Evolutionary conservation across 495 filamentous ascomycete genomes (phyloP), one percentile per base, ranked within the genome.

Genomic region (Hapsidospora chrysogenum): DNA sequence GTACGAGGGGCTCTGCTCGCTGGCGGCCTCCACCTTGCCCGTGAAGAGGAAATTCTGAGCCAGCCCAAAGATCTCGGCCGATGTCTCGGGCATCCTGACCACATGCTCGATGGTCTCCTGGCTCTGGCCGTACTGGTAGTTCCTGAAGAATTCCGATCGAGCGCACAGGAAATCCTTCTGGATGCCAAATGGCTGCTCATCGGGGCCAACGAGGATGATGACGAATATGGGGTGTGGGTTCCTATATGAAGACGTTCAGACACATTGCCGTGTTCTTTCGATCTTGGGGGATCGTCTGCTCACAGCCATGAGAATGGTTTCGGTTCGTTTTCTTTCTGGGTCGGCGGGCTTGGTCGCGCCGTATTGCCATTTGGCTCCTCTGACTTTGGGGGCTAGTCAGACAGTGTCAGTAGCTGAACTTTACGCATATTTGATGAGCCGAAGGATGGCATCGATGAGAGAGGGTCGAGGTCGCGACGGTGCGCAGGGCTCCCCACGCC

Each of bases 21-120:
- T 28, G 14, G 40, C 51, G 3, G 59, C 51, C 17, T 54, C 61
- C 27, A 70, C 56, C 3, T 50, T 39, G 10, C 60, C 61, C 4
- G 61, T 69, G 42, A 56, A 71, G 9, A 71, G 42, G 43, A 60
- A 71, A 45, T 64, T 60, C 32, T 71, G 67, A 22, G 59, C 53
- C 17, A 57, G 59, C 13, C 60, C 61, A 31, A 71, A 71, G 13
- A 65, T 58, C 23, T 59, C 48, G 28, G 53, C 41, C 5, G 58
- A 47, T 4, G 57, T 51, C 14, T 68, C 48, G 19, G 60, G 61
- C 5, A 70, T 51, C 15, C 48, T 52, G 19, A 71, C 58, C 8
- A 71, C 30, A 15, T 58, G 44, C 39, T 71, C 65, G 29, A 67
- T 41, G 19, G n/a, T n/a, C n/a, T n/a, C n/a, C n/a, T n/a, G n/a